A percentile compares a stretch with the other conserved stretches of the same genome.
These are phyloP conservation scores for Diospyros kaki DNA, from an alignment of 148 eudicot genomes.

Conservation along the genomic window DNA sequence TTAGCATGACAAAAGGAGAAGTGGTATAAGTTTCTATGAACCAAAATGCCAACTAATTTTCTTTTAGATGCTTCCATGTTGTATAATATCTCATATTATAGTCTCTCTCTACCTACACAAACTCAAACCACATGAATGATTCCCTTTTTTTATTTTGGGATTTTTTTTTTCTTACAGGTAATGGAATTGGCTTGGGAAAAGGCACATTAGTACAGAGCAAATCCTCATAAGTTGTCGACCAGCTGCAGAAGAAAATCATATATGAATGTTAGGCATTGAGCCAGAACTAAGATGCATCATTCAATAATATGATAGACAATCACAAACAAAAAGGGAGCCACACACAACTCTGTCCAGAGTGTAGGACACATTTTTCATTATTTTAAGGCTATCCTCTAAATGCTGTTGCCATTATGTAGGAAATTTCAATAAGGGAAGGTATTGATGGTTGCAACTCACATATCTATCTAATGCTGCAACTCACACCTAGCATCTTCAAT, in stretches of 20 bases:
- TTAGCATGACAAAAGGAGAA: background rate
- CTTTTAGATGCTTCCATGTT: too few relatives aligned
- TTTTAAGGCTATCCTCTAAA: background rate
- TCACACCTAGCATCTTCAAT: background rate
- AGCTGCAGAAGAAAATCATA: conserved; percentile 26
- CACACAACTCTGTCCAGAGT: background rate
- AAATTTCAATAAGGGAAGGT: too few relatives aligned
- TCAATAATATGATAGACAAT: background rate
- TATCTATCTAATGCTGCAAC: background rate
- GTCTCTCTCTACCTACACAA: too few relatives aligned
- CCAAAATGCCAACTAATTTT: background rate
- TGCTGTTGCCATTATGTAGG: background rate
- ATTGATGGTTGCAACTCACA: background rate
- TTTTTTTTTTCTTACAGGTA: conserved; percentile 29
- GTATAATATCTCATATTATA: too few relatives aligned
- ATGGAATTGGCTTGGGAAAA: conserved; percentile 41
- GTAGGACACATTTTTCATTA: background rate
- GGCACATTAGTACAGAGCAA: conserved; percentile 37
- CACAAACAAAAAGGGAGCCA: background rate
- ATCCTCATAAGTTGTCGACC: conserved; percentile 52
- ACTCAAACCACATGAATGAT: too few relatives aligned
- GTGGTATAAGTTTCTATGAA: background rate
- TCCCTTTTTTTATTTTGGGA: too few relatives aligned
- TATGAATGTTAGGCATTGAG: background rate
- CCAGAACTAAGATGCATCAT: background rate